phyloP scores from a whole-genome alignment of 805 yeast species.

The Dipodascopsis uninucleata region DNA sequence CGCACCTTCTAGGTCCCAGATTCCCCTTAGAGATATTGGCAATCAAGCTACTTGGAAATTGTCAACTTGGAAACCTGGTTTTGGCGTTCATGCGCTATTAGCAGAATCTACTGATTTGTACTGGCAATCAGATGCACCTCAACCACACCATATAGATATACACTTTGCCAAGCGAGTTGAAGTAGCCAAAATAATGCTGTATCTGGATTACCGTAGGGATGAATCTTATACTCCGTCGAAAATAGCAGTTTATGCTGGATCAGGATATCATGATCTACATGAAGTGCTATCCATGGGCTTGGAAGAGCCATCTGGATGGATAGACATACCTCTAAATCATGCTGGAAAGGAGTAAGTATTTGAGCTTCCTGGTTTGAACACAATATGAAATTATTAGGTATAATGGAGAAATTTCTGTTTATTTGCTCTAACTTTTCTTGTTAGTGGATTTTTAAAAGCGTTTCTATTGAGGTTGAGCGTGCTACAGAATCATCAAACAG shows the following conservation, averaged over 20 bases:
- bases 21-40: slow-evolving; percentile 54
- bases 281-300: slow-evolving; percentile 61
- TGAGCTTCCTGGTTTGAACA: no score
- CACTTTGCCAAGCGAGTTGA: slow-evolving; percentile 76
- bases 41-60: slow-evolving; percentile 80
- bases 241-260: slow-evolving; percentile 64
- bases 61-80: slow-evolving; percentile 70
- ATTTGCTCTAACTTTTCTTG: background rate
- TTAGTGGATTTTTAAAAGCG: slow-evolving; percentile 55
- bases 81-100: slow-evolving; percentile 65
- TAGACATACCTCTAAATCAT: slow-evolving; percentile 55
- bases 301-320: slow-evolving; percentile 75
- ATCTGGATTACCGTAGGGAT: slow-evolving; percentile 65
- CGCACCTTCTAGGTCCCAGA: background rate
- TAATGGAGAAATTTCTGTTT: background rate
- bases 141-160: slow-evolving; percentile 78
- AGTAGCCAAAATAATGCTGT: slow-evolving; percentile 64
- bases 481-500: slow-evolving; percentile 82
- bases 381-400: background rate
- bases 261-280: slow-evolving; percentile 71
- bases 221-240: slow-evolving; percentile 90
- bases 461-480: slow-evolving; percentile 61
- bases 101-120: slow-evolving; percentile 60
- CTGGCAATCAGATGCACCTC: slow-evolving; percentile 95
- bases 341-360: slow-evolving; percentile 44